These are phyloP conservation scores for Asterochloris sp. DNA, from an alignment of 139 green algal species.

Conservation along the genomic window DNA sequence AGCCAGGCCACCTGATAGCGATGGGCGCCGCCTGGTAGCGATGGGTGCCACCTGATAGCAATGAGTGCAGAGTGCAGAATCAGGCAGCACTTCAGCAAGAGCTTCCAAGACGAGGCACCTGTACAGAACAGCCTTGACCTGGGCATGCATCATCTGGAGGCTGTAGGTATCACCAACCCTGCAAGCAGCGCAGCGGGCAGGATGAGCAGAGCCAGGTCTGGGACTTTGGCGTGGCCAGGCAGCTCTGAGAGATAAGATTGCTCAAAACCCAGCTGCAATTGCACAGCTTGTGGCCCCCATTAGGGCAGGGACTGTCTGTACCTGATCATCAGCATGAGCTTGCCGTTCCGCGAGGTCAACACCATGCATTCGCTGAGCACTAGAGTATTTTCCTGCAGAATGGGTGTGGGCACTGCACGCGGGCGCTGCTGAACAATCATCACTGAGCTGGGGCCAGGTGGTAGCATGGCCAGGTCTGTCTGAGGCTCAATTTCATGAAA, in stretches of 20 bases:
- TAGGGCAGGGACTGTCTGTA: not conserved
- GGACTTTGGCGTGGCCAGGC: not conserved
- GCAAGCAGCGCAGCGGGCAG: not conserved
- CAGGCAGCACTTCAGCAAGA: too few species aligned
- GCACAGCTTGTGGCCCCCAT: not conserved
- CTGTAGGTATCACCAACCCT: slow-evolving; percentile 56
- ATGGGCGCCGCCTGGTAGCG: too few species aligned
- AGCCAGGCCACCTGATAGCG: too few species aligned
- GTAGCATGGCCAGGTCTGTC: slow-evolving; percentile 41
- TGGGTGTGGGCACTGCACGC: slow-evolving; percentile 51
- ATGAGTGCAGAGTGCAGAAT: too few species aligned
- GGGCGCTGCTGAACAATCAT: slow-evolving; percentile 49
- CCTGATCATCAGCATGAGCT: slow-evolving; percentile 16
- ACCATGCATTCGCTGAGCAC: slow-evolving; percentile 39
- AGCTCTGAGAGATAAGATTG: not conserved
- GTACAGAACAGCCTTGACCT: slow-evolving; percentile 63
- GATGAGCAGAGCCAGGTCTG: not conserved
- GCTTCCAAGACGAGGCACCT: slow-evolving; percentile 36
- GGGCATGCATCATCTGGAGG: slow-evolving; percentile 66
- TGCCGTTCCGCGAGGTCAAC: slow-evolving; percentile 19
- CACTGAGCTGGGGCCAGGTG: slow-evolving; percentile 41
- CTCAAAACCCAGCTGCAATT: not conserved
- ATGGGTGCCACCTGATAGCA: too few species aligned
- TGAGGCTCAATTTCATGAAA: slow-evolving; percentile 82
- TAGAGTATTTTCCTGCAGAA: slow-evolving; percentile 76